Evolutionary conservation across 306 rosid genomes (phyloP).

Genomic region (Pyrus betulifolia): DNA sequence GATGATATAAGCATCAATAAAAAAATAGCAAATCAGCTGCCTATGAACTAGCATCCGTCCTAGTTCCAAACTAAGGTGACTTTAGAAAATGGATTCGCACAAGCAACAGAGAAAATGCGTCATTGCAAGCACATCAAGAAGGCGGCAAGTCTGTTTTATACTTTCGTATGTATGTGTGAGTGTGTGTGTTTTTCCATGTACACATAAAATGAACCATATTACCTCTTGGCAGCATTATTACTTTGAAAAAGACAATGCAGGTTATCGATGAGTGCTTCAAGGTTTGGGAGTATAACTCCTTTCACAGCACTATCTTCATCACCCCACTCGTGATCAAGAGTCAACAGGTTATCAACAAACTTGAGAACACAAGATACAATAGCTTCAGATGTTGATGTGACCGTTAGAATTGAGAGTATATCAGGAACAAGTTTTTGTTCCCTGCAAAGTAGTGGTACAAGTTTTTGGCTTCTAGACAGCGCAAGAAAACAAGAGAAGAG

Average conservation of each 20-base stretch:
- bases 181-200: neutral
- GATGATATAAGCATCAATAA: neutral
- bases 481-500: slow-evolving; percentile 83
- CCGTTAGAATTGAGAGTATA: slow-evolving; percentile 61
- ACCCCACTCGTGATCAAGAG: slow-evolving; percentile 52
- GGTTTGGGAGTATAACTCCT: slow-evolving; percentile 47
- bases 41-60: neutral
- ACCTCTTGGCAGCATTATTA: slow-evolving; percentile 73
- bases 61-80: neutral
- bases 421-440: slow-evolving; percentile 70
- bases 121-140: neutral
- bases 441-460: slow-evolving; percentile 45
- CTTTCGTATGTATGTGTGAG: neutral
- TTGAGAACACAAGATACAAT: slow-evolving; percentile 59
- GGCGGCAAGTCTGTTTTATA: neutral
- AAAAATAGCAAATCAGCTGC: neutral
- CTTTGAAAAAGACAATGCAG: slow-evolving; percentile 57
- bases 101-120: neutral
- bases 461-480: slow-evolving; percentile 71
- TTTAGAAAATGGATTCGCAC: neutral
- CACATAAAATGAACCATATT: neutral
- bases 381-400: slow-evolving; percentile 66
- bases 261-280: slow-evolving; percentile 54
- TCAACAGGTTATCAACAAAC: slow-evolving; percentile 74
- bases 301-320: slow-evolving; percentile 36